Conservation (phyloP, 2,329 filamentous ascomycete genomes). For the Colletotrichum camelliae region DNA sequence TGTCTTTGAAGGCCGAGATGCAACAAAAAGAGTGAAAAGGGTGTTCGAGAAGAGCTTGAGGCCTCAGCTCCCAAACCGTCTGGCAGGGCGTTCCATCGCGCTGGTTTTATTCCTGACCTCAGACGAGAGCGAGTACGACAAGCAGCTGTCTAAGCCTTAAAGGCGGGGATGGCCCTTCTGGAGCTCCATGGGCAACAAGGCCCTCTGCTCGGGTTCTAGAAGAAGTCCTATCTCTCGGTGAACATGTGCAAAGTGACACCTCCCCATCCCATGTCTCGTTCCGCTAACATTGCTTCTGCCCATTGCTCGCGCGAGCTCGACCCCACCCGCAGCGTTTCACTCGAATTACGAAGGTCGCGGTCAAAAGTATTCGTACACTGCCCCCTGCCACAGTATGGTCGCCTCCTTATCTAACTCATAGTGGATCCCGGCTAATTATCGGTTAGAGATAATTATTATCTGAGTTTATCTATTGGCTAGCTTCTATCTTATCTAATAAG, state of each 20-base stretch:
- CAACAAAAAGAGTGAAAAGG: neutral
- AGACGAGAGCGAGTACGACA: conserved; percentile 4
- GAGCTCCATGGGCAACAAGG: neutral
- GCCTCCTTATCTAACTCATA: too few relatives aligned
- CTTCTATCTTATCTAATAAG: too few relatives aligned
- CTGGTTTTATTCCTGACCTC: neutral
- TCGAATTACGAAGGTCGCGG: too few relatives aligned
- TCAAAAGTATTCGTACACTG: too few relatives aligned
- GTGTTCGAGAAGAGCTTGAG: neutral
- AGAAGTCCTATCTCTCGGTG: neutral
- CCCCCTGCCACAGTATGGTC: too few relatives aligned
- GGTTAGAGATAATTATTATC: too few relatives aligned
- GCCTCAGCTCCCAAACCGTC: neutral
- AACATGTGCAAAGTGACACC: neutral
- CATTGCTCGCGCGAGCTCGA: neutral
- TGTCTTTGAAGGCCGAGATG: neutral
- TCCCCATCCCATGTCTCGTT: neutral
- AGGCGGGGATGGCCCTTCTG: neutral
- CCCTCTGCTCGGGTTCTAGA: neutral
- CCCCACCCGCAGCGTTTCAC: neutral
- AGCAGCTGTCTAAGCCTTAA: neutral
- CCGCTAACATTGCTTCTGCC: neutral
- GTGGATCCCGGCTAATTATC: too few relatives aligned
- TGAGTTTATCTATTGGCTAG: too few relatives aligned
- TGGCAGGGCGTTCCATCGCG: neutral